Percentiles rank a stretch among this genome's conserved stretches.
These are phyloP conservation scores for Starmerella lactis-condensi DNA, from an alignment of 805 yeast species.

Conservation along the genomic window DNA sequence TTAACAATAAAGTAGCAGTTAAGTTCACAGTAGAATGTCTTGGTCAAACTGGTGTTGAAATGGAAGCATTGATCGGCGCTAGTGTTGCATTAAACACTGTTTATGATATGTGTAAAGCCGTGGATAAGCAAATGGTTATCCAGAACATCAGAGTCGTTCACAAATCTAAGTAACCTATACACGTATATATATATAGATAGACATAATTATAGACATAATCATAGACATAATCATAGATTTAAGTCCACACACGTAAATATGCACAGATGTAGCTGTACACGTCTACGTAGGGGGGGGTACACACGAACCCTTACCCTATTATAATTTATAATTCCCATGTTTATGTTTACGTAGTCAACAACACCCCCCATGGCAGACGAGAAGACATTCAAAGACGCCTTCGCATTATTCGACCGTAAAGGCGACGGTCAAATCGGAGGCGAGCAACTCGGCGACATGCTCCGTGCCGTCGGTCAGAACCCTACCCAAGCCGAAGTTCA, in stretches of 20 bases:
- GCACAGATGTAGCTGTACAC: too few species aligned
- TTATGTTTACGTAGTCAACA: neutral
- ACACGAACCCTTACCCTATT: neutral
- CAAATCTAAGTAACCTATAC: neutral
- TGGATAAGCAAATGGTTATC: constrained; percentile 32
- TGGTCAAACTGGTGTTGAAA: constrained; percentile 40
- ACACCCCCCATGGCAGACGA: constrained; percentile 17
- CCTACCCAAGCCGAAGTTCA: constrained; percentile 82
- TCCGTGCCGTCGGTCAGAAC: constrained; percentile 95
- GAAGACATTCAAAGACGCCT: constrained; percentile 66
- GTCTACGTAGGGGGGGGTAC: too few species aligned
- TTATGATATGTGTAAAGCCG: constrained; percentile 44
- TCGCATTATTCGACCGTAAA: constrained; percentile 87
- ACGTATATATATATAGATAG: neutral
- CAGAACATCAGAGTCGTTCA: constrained; percentile 24
- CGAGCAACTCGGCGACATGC: constrained; percentile 73
- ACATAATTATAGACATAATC: constrained; percentile 1
- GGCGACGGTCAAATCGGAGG: constrained; percentile 82
- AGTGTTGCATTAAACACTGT: constrained; percentile 29
- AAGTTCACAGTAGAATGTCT: constrained; percentile 28
- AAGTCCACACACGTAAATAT: too few species aligned
- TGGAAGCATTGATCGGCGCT: constrained; percentile 37
- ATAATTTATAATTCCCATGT: neutral
- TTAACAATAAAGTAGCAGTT: constrained; percentile 20
- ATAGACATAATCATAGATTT: neutral